Percentiles rank a stretch among this genome's conserved stretches.
These are phyloP conservation scores for Termitomyces sp. DNA, from an alignment of 768 basidiomycete species.

Conservation along the genomic window DNA sequence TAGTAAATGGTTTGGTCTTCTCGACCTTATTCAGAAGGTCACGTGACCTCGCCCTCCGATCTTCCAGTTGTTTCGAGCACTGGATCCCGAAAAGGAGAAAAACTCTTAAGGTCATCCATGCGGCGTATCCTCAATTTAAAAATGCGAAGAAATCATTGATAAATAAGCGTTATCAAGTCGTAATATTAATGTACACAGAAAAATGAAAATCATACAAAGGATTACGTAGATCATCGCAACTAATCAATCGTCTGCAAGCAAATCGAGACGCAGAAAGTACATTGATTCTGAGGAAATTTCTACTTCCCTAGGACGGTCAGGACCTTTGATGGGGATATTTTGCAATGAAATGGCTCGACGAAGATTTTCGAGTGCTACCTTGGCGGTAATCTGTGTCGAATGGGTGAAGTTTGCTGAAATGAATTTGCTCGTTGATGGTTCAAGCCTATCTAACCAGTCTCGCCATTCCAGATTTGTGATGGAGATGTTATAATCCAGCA, in stretches of 20 bases:
- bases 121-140: too few species aligned
- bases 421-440: conserved; percentile 3
- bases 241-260: not conserved
- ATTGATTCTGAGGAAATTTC: not conserved
- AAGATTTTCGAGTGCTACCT: conserved; percentile 1
- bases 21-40: conserved; percentile 6
- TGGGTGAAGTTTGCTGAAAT: not conserved
- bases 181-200: not conserved
- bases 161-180: not conserved
- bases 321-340: not conserved
- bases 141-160: not conserved
- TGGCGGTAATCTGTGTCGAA: not conserved
- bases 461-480: conserved; percentile 12
- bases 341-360: not conserved
- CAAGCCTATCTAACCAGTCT: conserved; percentile 9
- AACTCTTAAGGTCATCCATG: too few species aligned
- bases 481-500: conserved; percentile 13
- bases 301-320: not conserved
- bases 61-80: not conserved
- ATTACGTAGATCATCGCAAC: not conserved
- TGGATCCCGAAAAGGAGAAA: not conserved
- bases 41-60: not conserved
- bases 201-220: not conserved
- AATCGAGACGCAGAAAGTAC: not conserved
- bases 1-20: not conserved